Evolutionary conservation across 805 yeast species (phyloP).

Genomic region (Candida montana): DNA sequence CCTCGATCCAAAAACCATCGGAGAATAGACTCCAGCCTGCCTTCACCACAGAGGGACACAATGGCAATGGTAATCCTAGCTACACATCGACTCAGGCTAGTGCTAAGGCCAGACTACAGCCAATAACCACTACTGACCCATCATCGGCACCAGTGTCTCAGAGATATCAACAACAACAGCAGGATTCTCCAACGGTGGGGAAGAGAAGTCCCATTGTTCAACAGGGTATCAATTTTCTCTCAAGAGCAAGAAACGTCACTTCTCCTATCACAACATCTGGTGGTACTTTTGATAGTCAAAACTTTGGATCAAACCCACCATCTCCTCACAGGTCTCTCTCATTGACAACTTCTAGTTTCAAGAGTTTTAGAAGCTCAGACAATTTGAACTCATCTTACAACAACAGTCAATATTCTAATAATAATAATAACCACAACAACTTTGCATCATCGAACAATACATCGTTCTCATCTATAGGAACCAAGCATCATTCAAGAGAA

Average conservation of each 20-base stretch:
- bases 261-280: conserved; percentile 15
- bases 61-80: not conserved
- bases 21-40: conserved; percentile 8
- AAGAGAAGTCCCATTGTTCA: conserved; percentile 32
- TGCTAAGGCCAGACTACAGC: conserved; percentile 12
- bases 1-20: not conserved
- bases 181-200: conserved; percentile 11
- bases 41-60: not conserved
- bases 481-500: conserved; percentile 29
- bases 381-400: conserved; percentile 16
- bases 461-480: conserved; percentile 1
- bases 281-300: conserved; percentile 3
- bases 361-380: conserved; percentile 26
- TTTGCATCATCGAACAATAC: not conserved
- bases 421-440: conserved; percentile 4
- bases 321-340: conserved; percentile 31
- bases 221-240: conserved; percentile 33
- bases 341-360: conserved; percentile 26
- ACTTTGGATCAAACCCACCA: conserved; percentile 9
- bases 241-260: conserved; percentile 24
- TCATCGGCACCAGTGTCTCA: conserved; percentile 14
- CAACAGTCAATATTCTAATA: conserved; percentile 4
- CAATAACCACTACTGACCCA: conserved; percentile 15
- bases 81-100: too few relatives aligned
- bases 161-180: conserved; percentile 17